Conservation (phyloP, 2,329 filamentous ascomycete genomes). For the Pseudogymnoascus sp. region DNA sequence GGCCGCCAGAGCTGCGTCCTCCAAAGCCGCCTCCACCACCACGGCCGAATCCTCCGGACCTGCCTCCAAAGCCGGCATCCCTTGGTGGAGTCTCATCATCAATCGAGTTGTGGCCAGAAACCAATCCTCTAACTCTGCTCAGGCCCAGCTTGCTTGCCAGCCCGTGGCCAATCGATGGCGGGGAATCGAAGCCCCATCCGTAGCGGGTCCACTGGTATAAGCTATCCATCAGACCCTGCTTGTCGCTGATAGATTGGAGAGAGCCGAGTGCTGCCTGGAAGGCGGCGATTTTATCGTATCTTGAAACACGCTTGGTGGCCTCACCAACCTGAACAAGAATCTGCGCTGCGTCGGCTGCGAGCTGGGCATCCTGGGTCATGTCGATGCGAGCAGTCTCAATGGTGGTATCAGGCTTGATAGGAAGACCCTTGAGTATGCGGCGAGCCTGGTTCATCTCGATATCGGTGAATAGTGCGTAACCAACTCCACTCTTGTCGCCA, state of each 20-base stretch:
- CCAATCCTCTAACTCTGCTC: not conserved
- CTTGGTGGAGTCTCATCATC: not conserved
- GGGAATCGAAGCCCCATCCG: conserved; percentile 27
- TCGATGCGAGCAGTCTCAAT: conserved; percentile 23
- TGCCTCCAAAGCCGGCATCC: conserved; percentile 6
- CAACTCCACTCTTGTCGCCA: conserved; percentile 63
- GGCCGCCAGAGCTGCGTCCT: not conserved
- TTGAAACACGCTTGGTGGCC: conserved; percentile 23
- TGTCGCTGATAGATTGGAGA: conserved; percentile 5
- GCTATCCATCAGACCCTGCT: conserved; percentile 10
- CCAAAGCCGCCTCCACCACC: not conserved
- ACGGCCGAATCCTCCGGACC: conserved; percentile 2
- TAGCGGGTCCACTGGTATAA: conserved; percentile 25
- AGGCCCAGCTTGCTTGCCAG: conserved; percentile 21
- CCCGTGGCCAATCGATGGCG: conserved; percentile 19
- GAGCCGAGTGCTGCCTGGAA: conserved; percentile 20
- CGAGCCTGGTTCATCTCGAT: conserved; percentile 17
- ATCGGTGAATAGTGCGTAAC: conserved; percentile 28
- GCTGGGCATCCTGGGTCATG: conserved; percentile 28
- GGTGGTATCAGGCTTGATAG: conserved; percentile 20
- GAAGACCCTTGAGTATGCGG: conserved; percentile 21
- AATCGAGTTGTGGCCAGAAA: conserved; percentile 4
- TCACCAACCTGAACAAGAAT: conserved; percentile 21
- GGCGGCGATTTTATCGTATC: conserved; percentile 20
- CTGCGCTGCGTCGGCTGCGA: conserved; percentile 21